Percentiles rank a stretch among this genome's conserved stretches.
phyloP scores from a whole-genome alignment of 495 filamentous ascomycete genomes.

The Pseudoneurospora amorphoporcata region DNA sequence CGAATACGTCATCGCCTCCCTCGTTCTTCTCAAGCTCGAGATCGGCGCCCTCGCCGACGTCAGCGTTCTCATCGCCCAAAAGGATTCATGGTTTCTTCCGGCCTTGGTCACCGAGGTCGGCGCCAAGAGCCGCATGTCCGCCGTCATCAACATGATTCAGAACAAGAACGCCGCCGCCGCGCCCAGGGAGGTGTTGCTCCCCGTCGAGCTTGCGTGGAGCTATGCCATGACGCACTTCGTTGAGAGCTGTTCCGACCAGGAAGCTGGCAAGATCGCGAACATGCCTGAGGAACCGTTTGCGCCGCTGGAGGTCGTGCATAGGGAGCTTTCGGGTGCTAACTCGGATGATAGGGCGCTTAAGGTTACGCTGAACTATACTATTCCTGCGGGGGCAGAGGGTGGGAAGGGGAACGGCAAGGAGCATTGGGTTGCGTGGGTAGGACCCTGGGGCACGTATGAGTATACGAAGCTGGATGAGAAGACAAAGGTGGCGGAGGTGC shows the following conservation, averaged over 20 bases:
- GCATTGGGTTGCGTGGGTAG: conserved; percentile 27
- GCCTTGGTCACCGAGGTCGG: conserved; percentile 24
- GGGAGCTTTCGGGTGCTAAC: conserved; percentile 2
- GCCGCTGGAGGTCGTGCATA: conserved; percentile 10
- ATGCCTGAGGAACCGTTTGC: conserved; percentile 12
- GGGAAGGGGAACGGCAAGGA: conserved; percentile 1
- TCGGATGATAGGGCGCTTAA: conserved; percentile 5
- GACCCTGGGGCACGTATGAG: conserved; percentile 26
- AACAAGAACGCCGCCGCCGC: conserved; percentile 24
- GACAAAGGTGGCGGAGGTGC: conserved; percentile 14
- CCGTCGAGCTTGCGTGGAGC: conserved; percentile 23
- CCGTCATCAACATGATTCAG: conserved; percentile 35
- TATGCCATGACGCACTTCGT: conserved; percentile 23
- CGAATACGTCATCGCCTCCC: conserved; percentile 18
- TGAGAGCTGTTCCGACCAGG: conserved; percentile 6
- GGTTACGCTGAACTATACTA: conserved; percentile 16
- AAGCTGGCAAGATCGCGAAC: conserved; percentile 4
- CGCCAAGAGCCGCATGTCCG: conserved; percentile 27
- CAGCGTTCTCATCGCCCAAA: conserved; percentile 41
- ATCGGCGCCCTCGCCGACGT: conserved; percentile 45
- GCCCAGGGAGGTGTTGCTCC: conserved; percentile 25
- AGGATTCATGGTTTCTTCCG: conserved; percentile 31
- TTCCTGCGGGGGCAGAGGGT: not conserved
- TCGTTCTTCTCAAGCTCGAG: conserved; percentile 39
- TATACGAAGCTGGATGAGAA: conserved; percentile 17